Evolutionary conservation across 257 asterid species (phyloP), one percentile per base, ranked within the genome.

Genomic region (Nicotiana knightiana): DNA sequence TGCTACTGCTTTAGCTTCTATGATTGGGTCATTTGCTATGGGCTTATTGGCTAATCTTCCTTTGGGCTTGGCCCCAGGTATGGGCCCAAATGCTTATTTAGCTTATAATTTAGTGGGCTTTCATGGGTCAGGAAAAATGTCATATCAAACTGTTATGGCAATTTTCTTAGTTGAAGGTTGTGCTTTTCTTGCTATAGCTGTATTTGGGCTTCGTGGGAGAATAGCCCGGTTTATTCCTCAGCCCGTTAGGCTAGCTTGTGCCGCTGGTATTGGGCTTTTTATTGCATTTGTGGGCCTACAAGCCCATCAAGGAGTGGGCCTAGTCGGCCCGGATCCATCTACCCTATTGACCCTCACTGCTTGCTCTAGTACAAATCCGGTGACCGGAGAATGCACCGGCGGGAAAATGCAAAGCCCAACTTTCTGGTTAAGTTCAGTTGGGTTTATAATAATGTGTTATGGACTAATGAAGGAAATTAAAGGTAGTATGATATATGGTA

Each of bases 401-500:
- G 95, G 95, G 24, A 87, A 83, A 76, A 88, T 93, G 97, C 88
- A 79, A 63, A 93, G 94, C 89, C 94, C 97, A 3, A 93, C 93
- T 2, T 93, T 93, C 17, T 93, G 95, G 97, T 88, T 93, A 1
- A 95, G 97, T 16, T 71, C 84, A 1, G 71, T 83, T 32, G 97
- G 97, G 7, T 93, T 92, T 76, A 4, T 89, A 28, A 83, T 93
- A 6, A 90, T 89, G 84, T 85, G 93, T 82, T 90, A 77, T 84
- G 94, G 97, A 43, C 73, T 93, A 64, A 91, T 92, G 97, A 92
- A 90, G 39, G 82, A 86, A 1, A 68, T 92, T n/a, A 92, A 92
- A 80, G 97, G 97, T 7, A 93, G 97, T 84, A 93, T 93, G 97
- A 93, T 93, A 3, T 92, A 92, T 77, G 97, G 97, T 9, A 89